Evolutionary conservation across 2,329 filamentous ascomycete species (phyloP).

Genomic region (Fusarium sororula): DNA sequence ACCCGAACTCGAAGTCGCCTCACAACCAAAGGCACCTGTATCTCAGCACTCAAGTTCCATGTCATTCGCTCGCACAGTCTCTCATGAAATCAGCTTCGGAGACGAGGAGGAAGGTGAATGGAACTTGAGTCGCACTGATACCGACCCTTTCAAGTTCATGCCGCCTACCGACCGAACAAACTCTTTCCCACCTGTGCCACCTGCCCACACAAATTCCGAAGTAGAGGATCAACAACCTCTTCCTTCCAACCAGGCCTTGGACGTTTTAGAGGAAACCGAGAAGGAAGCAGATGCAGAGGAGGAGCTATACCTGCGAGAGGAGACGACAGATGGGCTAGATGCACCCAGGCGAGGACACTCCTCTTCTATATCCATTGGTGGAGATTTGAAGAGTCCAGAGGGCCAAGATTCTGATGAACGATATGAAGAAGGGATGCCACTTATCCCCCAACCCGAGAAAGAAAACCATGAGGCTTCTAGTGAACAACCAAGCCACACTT

Average conservation of each 20-base stretch:
- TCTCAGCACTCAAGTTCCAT: conserved; percentile 68
- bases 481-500: conserved; percentile 33
- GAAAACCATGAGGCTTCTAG: neutral
- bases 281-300: conserved; percentile 56
- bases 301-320: conserved; percentile 44
- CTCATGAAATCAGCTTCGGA: conserved; percentile 68
- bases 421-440: conserved; percentile 75
- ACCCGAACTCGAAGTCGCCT: conserved; percentile 17
- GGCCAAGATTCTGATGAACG: conserved; percentile 63
- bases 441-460: conserved; percentile 57
- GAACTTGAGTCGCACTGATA: conserved; percentile 60
- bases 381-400: conserved; percentile 52
- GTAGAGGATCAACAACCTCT: conserved; percentile 51
- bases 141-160: conserved; percentile 70
- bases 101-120: conserved; percentile 70
- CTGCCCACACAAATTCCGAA: conserved; percentile 44
- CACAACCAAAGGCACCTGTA: conserved; percentile 42
- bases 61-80: conserved; percentile 72
- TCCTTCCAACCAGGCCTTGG: conserved; percentile 61
- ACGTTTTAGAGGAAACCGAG: conserved; percentile 64
- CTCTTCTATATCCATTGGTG: conserved; percentile 53
- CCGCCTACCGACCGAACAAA: conserved; percentile 66
- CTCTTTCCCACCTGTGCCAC: conserved; percentile 68
- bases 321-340: conserved; percentile 12
- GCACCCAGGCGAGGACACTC: conserved; percentile 34